A percentile compares a stretch with the other conserved stretches of the same genome.
Evolutionary conservation across 148 eudicot genomes (phyloP).

Genomic region (Talinum fruticosum): DNA sequence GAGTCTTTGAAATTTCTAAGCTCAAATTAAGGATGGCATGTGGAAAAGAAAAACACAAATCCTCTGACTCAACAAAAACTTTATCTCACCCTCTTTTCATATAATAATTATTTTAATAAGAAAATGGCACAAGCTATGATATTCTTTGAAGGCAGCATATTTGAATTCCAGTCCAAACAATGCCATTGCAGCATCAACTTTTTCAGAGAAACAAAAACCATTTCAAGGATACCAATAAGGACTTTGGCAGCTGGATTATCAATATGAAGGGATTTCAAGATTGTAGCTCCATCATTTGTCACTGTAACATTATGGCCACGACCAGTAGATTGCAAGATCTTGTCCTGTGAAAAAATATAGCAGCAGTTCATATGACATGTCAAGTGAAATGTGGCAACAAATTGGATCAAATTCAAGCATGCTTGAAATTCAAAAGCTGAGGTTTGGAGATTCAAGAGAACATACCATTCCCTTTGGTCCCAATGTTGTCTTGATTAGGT

Average conservation of each 20-base stretch:
- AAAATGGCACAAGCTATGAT: not conserved
- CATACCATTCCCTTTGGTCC: constrained; percentile 99
- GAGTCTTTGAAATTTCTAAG: constrained; percentile 87
- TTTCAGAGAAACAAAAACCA: not conserved
- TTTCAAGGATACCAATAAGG: constrained; percentile 80
- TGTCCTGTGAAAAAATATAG: constrained; percentile 53
- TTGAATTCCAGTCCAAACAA: constrained; percentile 6
- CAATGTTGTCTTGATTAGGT: constrained; percentile 91
- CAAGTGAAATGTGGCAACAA: not conserved
- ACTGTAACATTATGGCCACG: constrained; percentile 88
- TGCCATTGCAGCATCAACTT: not conserved
- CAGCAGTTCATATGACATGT: not conserved
- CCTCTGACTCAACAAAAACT: not conserved
- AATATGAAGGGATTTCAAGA: constrained; percentile 89
- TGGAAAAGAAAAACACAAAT: not conserved
- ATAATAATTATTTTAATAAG: not conserved
- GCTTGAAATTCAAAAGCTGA: not conserved
- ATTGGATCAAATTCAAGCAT: not conserved
- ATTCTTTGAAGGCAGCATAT: not conserved
- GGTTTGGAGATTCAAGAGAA: not conserved
- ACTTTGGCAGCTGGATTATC: constrained; percentile 99
- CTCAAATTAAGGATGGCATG: constrained; percentile 32
- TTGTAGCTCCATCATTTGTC: constrained; percentile 98
- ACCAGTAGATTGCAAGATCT: constrained; percentile 93
- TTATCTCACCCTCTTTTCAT: not conserved